phyloP scores from a whole-genome alignment of 2,329 filamentous ascomycete genomes.

The Arthrobotrys entomopaga region DNA sequence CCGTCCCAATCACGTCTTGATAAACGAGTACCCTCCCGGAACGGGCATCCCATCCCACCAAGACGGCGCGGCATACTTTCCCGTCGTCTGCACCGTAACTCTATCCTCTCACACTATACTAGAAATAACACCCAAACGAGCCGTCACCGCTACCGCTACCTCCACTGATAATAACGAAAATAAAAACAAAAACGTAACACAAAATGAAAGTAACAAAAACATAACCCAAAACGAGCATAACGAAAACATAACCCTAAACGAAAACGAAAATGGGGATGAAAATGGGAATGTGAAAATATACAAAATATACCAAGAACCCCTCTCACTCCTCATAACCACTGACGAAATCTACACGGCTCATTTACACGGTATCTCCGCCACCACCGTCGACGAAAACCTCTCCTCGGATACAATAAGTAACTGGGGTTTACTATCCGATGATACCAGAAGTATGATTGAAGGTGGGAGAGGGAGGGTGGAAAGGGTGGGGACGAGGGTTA shows the following conservation, averaged over 20 bases:
- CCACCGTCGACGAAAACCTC: conserved; percentile 74
- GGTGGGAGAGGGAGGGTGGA: conserved; percentile 25
- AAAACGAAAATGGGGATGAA: conserved; percentile 63
- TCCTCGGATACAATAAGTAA: conserved; percentile 73
- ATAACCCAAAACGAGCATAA: neutral
- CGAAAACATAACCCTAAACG: neutral
- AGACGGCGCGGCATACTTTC: conserved; percentile 87
- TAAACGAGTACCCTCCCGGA: conserved; percentile 89
- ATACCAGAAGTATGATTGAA: conserved; percentile 60
- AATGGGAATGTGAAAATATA: conserved; percentile 57
- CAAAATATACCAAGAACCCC: conserved; percentile 65
- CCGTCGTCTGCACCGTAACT: conserved; percentile 89
- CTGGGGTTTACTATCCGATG: conserved; percentile 73
- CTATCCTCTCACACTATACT: conserved; percentile 81
- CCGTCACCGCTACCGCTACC: neutral
- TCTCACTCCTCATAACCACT: conserved; percentile 74
- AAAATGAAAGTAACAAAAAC: neutral
- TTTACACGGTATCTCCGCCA: conserved; percentile 78
- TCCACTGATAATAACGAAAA: neutral
- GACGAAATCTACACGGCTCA: conserved; percentile 74
- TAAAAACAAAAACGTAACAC: neutral
- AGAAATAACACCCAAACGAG: conserved; percentile 68
- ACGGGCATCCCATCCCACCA: conserved; percentile 98
- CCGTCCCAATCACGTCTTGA: conserved; percentile 86
- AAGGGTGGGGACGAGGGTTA: conserved; percentile 72